phyloP scores from a whole-genome alignment of 2,329 filamentous ascomycete genomes.

The Amauroascus verrucosus region DNA sequence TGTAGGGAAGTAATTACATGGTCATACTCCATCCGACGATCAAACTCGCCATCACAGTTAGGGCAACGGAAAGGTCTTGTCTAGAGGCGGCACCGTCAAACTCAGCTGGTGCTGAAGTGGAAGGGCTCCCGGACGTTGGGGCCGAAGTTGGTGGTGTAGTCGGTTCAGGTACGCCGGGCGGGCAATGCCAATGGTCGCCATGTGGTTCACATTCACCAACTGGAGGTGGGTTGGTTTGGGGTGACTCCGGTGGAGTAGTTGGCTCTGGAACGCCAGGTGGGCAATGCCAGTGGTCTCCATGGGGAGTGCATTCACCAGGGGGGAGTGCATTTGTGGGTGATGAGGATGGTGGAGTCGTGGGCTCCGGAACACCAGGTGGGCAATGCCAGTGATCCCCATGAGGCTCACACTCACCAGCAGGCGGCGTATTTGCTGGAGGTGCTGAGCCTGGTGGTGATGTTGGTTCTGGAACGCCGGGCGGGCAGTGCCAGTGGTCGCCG shows the following conservation, averaged over 20 bases:
- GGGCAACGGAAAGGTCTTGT: neutral
- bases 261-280: conserved; percentile 5
- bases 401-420: neutral
- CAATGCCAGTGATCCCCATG: conserved; percentile 10
- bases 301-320: neutral
- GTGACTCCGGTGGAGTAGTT: neutral
- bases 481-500: conserved; percentile 9
- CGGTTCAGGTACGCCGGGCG: neutral
- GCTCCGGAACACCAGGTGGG: conserved; percentile 7
- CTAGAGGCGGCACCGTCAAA: neutral
- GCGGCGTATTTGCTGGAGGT: neutral
- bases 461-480: conserved; percentile 2
- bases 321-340: neutral
- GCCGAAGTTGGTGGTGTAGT: neutral
- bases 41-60: neutral
- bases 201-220: neutral
- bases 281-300: conserved; percentile 8
- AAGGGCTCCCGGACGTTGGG: neutral
- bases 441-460: neutral
- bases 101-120: neutral
- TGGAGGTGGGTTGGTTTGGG: neutral
- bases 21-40: neutral
- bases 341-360: neutral
- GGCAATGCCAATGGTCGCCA: conserved; percentile 2
- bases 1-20: neutral